Conservation (phyloP, 768 basidiomycete genomes). For the Suillus placidus region DNA sequence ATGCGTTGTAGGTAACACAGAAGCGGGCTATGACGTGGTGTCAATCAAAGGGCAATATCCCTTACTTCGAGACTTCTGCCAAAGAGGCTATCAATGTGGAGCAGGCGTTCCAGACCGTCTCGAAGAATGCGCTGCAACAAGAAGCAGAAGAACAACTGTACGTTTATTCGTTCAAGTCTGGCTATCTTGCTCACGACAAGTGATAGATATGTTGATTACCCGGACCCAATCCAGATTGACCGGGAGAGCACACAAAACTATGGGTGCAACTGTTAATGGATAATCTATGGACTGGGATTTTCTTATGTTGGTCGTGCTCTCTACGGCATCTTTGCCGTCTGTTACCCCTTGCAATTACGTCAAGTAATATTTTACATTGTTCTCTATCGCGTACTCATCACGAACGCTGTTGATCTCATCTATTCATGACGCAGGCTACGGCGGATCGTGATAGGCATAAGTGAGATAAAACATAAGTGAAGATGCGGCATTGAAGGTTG, state of each 20-base stretch:
- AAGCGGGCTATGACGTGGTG: slow-evolving; percentile 99
- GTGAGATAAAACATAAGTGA: slow-evolving; percentile 17
- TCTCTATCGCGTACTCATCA: slow-evolving; percentile 12
- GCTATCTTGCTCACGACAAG: slow-evolving; percentile 16
- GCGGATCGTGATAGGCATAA: neutral
- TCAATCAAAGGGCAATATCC: slow-evolving; percentile 98
- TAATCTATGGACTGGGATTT: slow-evolving; percentile 33
- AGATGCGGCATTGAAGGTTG: slow-evolving; percentile 16
- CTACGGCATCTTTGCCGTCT: slow-evolving; percentile 26
- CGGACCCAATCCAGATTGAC: slow-evolving; percentile 97
- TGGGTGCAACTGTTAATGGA: slow-evolving; percentile 80
- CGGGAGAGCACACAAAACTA: slow-evolving; percentile 89
- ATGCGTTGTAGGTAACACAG: slow-evolving; percentile 79
- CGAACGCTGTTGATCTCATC: slow-evolving; percentile 11
- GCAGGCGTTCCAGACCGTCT: slow-evolving; percentile 99
- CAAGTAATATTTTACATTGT: slow-evolving; percentile 39
- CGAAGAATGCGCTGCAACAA: slow-evolving; percentile 98
- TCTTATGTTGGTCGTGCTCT: slow-evolving; percentile 28
- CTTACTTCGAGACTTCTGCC: slow-evolving; percentile 99
- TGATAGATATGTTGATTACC: slow-evolving; percentile 95
- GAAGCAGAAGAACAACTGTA: slow-evolving; percentile 96
- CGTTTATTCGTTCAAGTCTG: slow-evolving; percentile 31
- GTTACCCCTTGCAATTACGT: slow-evolving; percentile 37
- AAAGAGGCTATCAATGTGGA: slow-evolving; percentile 99
- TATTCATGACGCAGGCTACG: slow-evolving; percentile 26